A percentile compares a stretch with the other conserved stretches of the same genome.
Evolutionary conservation across 2,329 filamentous ascomycete genomes (phyloP).

Genomic region (Phyllosticta capitalensis): DNA sequence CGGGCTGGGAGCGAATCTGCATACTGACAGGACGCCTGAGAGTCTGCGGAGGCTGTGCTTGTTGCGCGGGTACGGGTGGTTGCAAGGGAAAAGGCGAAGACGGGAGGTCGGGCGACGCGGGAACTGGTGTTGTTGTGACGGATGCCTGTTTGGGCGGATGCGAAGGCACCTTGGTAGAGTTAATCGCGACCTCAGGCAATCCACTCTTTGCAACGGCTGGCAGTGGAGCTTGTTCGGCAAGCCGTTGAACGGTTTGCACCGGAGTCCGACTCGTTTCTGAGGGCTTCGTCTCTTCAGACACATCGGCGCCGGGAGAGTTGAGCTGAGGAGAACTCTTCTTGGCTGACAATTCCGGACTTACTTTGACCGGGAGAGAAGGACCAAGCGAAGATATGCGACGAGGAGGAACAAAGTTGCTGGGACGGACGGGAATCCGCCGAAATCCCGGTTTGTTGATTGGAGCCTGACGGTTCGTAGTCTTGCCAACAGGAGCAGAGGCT

Average conservation of each 20-base stretch:
- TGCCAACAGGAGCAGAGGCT: background rate
- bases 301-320: background rate
- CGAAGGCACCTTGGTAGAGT: background rate
- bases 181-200: background rate
- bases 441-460: conserved; percentile 26
- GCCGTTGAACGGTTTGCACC: background rate
- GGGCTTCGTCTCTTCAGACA: background rate
- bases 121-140: background rate
- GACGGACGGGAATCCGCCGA: conserved; percentile 26
- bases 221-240: background rate
- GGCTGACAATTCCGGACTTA: conserved; percentile 2
- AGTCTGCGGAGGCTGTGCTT: conserved; percentile 13
- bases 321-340: conserved; percentile 5
- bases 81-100: background rate
- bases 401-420: conserved; percentile 21
- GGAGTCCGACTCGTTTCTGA: background rate
- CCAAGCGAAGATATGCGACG: conserved; percentile 24
- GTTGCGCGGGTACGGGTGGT: background rate
- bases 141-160: background rate
- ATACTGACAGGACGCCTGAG: conserved; percentile 35
- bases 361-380: conserved; percentile 12
- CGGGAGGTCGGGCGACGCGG: background rate
- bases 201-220: background rate
- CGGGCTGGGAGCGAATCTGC: conserved; percentile 32
- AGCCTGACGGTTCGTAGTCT: conserved; percentile 18